Conservation (phyloP, 2,329 filamentous ascomycete genomes). For the Verticillium tricorpus region DNA sequence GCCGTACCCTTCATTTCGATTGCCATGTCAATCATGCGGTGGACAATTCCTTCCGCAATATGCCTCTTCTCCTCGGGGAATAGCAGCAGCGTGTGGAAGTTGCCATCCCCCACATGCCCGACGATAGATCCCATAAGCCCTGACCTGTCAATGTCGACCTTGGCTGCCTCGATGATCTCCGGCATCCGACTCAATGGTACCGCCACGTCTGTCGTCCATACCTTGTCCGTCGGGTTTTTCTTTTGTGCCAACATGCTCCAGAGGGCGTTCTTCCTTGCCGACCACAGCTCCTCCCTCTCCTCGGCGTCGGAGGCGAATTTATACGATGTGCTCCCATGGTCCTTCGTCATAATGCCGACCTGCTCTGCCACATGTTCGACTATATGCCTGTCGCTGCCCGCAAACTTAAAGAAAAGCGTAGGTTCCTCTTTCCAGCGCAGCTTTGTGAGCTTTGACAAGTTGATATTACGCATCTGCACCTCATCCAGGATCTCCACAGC, state of each 20-base stretch:
- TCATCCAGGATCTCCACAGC: slow-evolving; percentile 79
- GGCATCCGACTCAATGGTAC: slow-evolving; percentile 57
- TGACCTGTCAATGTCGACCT: slow-evolving; percentile 49
- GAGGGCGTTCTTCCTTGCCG: slow-evolving; percentile 60
- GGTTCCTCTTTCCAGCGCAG: slow-evolving; percentile 59
- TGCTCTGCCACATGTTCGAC: slow-evolving; percentile 23
- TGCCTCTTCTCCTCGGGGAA: slow-evolving; percentile 40
- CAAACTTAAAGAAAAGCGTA: slow-evolving; percentile 70
- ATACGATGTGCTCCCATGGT: slow-evolving; percentile 46
- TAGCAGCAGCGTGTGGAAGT: slow-evolving; percentile 48
- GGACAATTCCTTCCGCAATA: slow-evolving; percentile 44
- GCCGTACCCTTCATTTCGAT: slow-evolving; percentile 66
- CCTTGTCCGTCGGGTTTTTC: slow-evolving; percentile 40
- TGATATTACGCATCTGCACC: slow-evolving; percentile 63
- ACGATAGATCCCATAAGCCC: slow-evolving; percentile 57
- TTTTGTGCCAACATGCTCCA: slow-evolving; percentile 58
- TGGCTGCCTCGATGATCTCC: slow-evolving; percentile 56
- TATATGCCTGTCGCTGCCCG: slow-evolving; percentile 45
- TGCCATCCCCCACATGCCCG: slow-evolving; percentile 65
- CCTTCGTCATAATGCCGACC: slow-evolving; percentile 4
- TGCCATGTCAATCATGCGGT: slow-evolving; percentile 61
- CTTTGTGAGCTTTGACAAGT: slow-evolving; percentile 20
- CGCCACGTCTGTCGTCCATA: slow-evolving; percentile 67
- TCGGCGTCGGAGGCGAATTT: slow-evolving; percentile 48
- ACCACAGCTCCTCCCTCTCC: slow-evolving; percentile 48